Evolutionary conservation across 2,329 filamentous ascomycete species (phyloP).

Genomic region (Chalaropsis ovoidea): DNA sequence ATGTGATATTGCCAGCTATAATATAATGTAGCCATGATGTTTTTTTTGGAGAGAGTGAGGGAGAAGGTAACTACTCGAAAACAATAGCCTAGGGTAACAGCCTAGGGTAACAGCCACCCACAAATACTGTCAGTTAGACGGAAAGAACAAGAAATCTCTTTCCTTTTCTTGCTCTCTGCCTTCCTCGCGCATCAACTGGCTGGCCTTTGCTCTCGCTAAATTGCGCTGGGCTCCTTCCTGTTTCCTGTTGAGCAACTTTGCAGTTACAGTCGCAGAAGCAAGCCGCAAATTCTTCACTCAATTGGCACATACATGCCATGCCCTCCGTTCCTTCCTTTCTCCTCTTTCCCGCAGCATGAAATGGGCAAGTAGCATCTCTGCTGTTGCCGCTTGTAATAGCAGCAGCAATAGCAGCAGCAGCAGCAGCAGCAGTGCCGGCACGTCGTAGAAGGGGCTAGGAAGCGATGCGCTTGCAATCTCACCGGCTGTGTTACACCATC

Average conservation of each 20-base stretch:
- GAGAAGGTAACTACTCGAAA: background rate
- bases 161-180: background rate
- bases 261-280: background rate
- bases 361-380: background rate
- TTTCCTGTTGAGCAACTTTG: slow-evolving; percentile 14
- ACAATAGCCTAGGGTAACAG: background rate
- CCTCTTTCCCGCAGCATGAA: background rate
- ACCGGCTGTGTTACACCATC: slow-evolving; percentile 6
- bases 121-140: background rate
- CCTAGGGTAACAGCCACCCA: background rate
- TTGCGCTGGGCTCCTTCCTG: background rate
- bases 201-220: slow-evolving; percentile 1
- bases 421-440: background rate
- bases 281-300: background rate
- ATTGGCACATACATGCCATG: background rate
- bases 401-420: background rate
- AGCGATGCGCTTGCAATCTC: background rate
- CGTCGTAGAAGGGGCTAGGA: background rate
- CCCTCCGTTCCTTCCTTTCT: background rate
- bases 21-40: background rate
- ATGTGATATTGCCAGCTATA: background rate
- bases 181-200: background rate
- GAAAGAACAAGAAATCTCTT: background rate
- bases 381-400: background rate
- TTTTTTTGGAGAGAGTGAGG: background rate